These are phyloP conservation scores for Trichosphaerium sp. DNA, from an alignment of 78 protist species.

Conservation along the genomic window DNA sequence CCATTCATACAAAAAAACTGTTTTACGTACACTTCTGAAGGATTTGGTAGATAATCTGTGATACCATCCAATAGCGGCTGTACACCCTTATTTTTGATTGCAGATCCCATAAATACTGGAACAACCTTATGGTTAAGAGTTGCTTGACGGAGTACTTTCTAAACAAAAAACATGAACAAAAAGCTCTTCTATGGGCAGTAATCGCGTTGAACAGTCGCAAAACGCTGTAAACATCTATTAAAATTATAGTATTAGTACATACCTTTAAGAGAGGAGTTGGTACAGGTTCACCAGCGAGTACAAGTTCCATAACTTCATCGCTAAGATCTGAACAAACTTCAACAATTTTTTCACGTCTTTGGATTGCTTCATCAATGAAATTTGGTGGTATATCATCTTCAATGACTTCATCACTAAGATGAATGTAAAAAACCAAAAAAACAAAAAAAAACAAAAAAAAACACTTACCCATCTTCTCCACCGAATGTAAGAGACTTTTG, in stretches of 20 bases:
- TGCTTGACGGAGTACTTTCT: slow-evolving; percentile 53
- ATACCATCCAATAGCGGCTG: slow-evolving; percentile 86
- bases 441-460: too few relatives aligned
- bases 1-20: not conserved
- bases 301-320: slow-evolving; percentile 53
- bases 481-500: too few relatives aligned
- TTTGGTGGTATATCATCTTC: slow-evolving; percentile 49
- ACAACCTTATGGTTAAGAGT: slow-evolving; percentile 37
- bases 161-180: not conserved
- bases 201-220: too few relatives aligned
- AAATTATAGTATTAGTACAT: too few relatives aligned
- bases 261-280: too few relatives aligned
- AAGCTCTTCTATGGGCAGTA: too few relatives aligned
- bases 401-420: slow-evolving; percentile 36
- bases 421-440: slow-evolving; percentile 20
- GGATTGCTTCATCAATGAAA: not conserved
- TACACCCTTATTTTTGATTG: slow-evolving; percentile 87
- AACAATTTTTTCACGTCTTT: slow-evolving; percentile 14
- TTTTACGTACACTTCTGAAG: slow-evolving; percentile 49
- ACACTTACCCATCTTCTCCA: too few relatives aligned
- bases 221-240: too few relatives aligned
- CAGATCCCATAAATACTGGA: slow-evolving; percentile 89
- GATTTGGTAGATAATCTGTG: slow-evolving; percentile 70
- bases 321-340: slow-evolving; percentile 50
- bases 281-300: too few relatives aligned